Evolutionary conservation across 208 protist genomes (phyloP), one percentile per base, ranked within the genome.

Genomic region (Porcisia hertigi): DNA sequence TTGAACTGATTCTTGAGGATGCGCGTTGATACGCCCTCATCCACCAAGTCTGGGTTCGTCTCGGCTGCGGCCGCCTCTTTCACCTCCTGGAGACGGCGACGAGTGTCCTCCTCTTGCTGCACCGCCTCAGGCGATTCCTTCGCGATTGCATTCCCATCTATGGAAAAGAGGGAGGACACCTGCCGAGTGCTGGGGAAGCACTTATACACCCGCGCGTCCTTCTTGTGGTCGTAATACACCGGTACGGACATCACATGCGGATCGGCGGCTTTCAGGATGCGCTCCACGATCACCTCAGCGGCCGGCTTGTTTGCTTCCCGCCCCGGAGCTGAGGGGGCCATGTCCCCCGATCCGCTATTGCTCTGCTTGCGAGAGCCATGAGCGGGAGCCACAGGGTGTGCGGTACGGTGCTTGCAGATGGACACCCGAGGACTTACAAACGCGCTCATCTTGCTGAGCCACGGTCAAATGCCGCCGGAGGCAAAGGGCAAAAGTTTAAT

Each of bases 1-100:
- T 99, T 99, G 86, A 99, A 99, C 91, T 99, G 97, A 87, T 99
- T 99, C 72, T 98, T 98, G 14, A 99, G 83, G 66, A 97, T 97
- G 71, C 92, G 91, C 14, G 92, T 97, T 11, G 89, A 90, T 16
- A 96, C 87, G 45, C 90, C 91, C 72, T 96, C 84, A 30, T 97
- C 91, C 23, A 94, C 67, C 52, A 96, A 81, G 49, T 92, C 92
- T 20, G 93, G 91, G 75, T 97, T 98, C 65, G 88, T 87, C 81
- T 96, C 91, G 4, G 94, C 92, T 55, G 92, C 88, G 14, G 90
- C 88, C 5, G 90, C 95, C 41, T 82, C 73, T 72, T 90, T 84
- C 11, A 89, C 88, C 84, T 97, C 89, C 52, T 90, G 75, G 64
- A 90, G 69, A 34, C 92, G 92, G 36, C 92, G 89, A 45, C 81